Conservation (phyloP, 768 basidiomycete species). For the Podaxis sp. region DNA sequence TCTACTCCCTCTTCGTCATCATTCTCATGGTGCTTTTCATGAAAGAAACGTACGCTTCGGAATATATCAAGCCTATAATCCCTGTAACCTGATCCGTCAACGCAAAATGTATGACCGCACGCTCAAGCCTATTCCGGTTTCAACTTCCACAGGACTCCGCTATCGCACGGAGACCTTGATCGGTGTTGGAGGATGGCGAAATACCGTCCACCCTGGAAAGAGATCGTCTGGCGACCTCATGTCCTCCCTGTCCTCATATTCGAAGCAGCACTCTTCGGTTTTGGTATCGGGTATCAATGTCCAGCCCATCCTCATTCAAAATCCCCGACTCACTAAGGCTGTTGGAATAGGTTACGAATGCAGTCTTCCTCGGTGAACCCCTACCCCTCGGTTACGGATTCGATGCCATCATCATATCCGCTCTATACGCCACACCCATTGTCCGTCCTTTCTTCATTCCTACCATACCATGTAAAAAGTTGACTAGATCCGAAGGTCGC, state of each 20-base stretch:
- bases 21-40: slow-evolving; percentile 53
- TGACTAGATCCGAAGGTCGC: slow-evolving; percentile 19
- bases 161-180: slow-evolving; percentile 57
- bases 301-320: slow-evolving; percentile 3
- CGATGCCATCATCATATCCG: slow-evolving; percentile 30
- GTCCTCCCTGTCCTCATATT: slow-evolving; percentile 46
- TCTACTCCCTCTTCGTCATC: slow-evolving; percentile 53
- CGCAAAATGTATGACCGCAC: slow-evolving; percentile 62
- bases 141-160: slow-evolving; percentile 36
- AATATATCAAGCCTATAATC: not conserved
- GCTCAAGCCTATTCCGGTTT: slow-evolving; percentile 42
- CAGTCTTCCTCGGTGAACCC: slow-evolving; percentile 18
- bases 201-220: slow-evolving; percentile 49
- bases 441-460: slow-evolving; percentile 17
- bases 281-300: slow-evolving; percentile 31
- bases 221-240: slow-evolving; percentile 60
- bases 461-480: not conserved
- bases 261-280: slow-evolving; percentile 36
- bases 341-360: slow-evolving; percentile 27
- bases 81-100: not conserved
- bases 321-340: not conserved
- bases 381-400: slow-evolving; percentile 30
- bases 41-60: slow-evolving; percentile 55
- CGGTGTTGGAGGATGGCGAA: slow-evolving; percentile 54
- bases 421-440: slow-evolving; percentile 33